Evolutionary conservation across 2,329 filamentous ascomycete species (phyloP).

Genomic region (Fusarium sulawesiense): DNA sequence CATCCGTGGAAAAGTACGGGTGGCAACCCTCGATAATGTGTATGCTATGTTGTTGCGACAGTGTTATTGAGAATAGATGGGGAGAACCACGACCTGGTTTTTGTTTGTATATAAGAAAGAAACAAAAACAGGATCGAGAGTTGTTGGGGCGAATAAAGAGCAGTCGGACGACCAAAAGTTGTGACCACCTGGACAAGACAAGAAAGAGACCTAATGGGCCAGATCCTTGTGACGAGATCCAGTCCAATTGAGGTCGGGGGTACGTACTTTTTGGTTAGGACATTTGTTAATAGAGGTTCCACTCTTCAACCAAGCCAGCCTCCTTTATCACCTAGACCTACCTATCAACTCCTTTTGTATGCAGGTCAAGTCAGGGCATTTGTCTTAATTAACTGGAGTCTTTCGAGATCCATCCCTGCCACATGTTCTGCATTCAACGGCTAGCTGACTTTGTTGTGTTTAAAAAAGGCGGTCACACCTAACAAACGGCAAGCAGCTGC

Average conservation of each 20-base stretch:
- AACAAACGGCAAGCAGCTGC: neutral
- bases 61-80: neutral
- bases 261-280: slow-evolving; percentile 26
- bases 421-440: slow-evolving; percentile 13
- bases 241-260: slow-evolving; percentile 18
- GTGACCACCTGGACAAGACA: slow-evolving; percentile 43
- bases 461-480: slow-evolving; percentile 30
- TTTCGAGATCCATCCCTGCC: slow-evolving; percentile 17
- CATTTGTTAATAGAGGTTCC: slow-evolving; percentile 13
- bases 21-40: slow-evolving; percentile 29
- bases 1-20: slow-evolving; percentile 35
- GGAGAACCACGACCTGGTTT: neutral
- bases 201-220: slow-evolving; percentile 25
- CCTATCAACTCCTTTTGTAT: slow-evolving; percentile 22
- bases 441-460: slow-evolving; percentile 4
- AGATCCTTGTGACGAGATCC: slow-evolving; percentile 39
- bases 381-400: slow-evolving; percentile 12
- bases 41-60: slow-evolving; percentile 13
- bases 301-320: slow-evolving; percentile 22
- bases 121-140: slow-evolving; percentile 13
- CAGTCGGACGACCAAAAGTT: slow-evolving; percentile 42
- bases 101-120: neutral
- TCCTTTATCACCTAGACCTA: neutral
- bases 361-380: slow-evolving; percentile 17
- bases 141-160: slow-evolving; percentile 39